phyloP scores from a whole-genome alignment of 2,329 filamentous ascomycete species.

The Berkeleyomyces basicola region DNA sequence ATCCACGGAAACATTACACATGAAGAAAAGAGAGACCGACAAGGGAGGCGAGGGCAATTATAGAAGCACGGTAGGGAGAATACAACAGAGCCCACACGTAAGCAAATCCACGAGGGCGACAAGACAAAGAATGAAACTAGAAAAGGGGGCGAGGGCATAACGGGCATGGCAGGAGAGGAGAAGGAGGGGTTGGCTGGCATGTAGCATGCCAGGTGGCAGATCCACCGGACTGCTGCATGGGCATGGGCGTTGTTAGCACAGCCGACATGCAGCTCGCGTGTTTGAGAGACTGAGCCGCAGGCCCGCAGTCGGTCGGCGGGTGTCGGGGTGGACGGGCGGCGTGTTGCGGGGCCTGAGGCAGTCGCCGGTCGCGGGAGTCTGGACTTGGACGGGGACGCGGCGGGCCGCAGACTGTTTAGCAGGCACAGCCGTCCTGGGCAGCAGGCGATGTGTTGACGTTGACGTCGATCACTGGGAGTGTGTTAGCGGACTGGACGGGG shows the following conservation, averaged over 20 bases:
- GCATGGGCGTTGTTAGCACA: neutral
- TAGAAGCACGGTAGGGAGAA: no score
- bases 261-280: no score
- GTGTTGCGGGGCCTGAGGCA: neutral
- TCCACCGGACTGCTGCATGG: neutral
- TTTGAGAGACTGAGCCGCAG: no score
- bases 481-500: conserved; percentile 17
- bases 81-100: neutral
- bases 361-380: neutral
- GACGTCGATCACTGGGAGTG: conserved; percentile 65
- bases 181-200: neutral
- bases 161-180: neutral
- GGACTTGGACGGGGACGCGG: neutral
- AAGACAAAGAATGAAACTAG: conserved; percentile 1
- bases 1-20: conserved; percentile 4
- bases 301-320: no score
- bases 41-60: neutral
- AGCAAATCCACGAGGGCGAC: neutral
- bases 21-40: neutral
- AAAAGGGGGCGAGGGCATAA: neutral
- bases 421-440: conserved; percentile 58
- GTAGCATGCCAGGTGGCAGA: neutral
- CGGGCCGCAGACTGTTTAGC: conserved; percentile 25
- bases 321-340: no score
- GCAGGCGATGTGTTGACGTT: conserved; percentile 60